A percentile compares a stretch with the other conserved stretches of the same genome.
phyloP scores from a whole-genome alignment of 371 early-diverging fungal species.

The Fennellomyces sp. region DNA sequence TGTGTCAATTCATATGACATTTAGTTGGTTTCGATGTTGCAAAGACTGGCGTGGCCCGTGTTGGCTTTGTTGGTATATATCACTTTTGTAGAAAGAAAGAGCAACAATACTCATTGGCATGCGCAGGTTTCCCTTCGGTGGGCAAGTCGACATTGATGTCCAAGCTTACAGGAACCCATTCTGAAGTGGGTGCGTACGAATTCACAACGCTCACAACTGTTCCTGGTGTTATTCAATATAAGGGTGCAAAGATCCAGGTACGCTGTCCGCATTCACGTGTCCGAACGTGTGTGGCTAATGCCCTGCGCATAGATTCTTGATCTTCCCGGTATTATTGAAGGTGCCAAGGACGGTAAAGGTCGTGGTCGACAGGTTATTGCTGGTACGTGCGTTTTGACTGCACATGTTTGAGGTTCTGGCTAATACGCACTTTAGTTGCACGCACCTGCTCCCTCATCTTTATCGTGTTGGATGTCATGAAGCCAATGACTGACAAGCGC shows the following conservation, averaged over 20 bases:
- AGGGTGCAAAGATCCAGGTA: constrained; percentile 94
- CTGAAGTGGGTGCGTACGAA: constrained; percentile 97
- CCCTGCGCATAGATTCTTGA: constrained; percentile 56
- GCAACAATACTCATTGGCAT: background rate
- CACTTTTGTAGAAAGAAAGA: too few species aligned
- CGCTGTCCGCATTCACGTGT: background rate
- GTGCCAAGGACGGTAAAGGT: constrained; percentile 99
- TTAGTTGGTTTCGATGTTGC: constrained; percentile 95
- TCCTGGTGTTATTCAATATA: constrained; percentile 96
- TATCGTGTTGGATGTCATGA: constrained; percentile 96
- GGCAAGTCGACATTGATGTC: constrained; percentile 98
- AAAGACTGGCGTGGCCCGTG: constrained; percentile 96
- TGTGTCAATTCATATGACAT: background rate
- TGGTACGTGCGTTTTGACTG: constrained; percentile 44
- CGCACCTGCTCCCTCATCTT: constrained; percentile 94
- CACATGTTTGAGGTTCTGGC: too few species aligned
- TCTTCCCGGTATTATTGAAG: constrained; percentile 98
- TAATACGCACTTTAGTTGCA: constrained; percentile 63
- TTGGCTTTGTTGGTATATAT: constrained; percentile 83
- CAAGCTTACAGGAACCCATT: constrained; percentile 97
- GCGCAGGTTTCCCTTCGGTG: constrained; percentile 96
- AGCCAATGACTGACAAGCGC: constrained; percentile 92
- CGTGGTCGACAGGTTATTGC: constrained; percentile 95
- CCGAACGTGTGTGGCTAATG: too few species aligned
- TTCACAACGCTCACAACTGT: constrained; percentile 99